Percentiles rank a stretch among this genome's conserved stretches.
These are phyloP conservation scores for Podila horticola DNA, from an alignment of 192 early-diverging fungal genomes.

Conservation along the genomic window DNA sequence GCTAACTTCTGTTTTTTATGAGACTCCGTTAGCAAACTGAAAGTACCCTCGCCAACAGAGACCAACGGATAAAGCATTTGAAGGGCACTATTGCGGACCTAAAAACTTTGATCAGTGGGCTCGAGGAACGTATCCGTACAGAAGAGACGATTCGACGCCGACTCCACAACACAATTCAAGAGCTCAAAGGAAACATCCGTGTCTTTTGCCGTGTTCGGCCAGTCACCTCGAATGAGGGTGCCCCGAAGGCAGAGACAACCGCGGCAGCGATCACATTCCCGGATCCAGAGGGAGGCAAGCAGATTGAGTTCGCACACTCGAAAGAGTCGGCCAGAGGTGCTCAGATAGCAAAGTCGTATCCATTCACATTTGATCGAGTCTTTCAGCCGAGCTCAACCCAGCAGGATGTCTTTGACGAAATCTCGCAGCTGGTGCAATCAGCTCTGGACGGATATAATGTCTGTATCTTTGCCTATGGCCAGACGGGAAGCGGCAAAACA, in stretches of 20 bases:
- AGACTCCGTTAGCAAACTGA: constrained; percentile 34
- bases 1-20: background rate
- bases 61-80: constrained; percentile 56
- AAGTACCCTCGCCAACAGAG: constrained; percentile 33
- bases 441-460: constrained; percentile 97
- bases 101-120: background rate
- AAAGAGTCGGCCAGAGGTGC: constrained; percentile 38
- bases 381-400: constrained; percentile 79
- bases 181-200: constrained; percentile 96
- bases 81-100: constrained; percentile 11
- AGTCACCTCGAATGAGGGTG: constrained; percentile 48
- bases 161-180: constrained; percentile 93
- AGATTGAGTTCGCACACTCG: constrained; percentile 80
- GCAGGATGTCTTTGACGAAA: constrained; percentile 88
- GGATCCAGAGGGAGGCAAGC: constrained; percentile 30
- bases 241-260: constrained; percentile 6
- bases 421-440: constrained; percentile 95
- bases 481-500: constrained; percentile 95
- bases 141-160: constrained; percentile 82
- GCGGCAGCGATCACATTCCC: constrained; percentile 34
- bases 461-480: constrained; percentile 98
- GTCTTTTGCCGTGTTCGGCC: constrained; percentile 97
- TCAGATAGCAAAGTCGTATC: constrained; percentile 64
- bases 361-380: constrained; percentile 89
- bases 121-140: constrained; percentile 37